Conservation (phyloP, 2,329 filamentous ascomycete species). For the Monilinia vaccinii-corymbosi region DNA sequence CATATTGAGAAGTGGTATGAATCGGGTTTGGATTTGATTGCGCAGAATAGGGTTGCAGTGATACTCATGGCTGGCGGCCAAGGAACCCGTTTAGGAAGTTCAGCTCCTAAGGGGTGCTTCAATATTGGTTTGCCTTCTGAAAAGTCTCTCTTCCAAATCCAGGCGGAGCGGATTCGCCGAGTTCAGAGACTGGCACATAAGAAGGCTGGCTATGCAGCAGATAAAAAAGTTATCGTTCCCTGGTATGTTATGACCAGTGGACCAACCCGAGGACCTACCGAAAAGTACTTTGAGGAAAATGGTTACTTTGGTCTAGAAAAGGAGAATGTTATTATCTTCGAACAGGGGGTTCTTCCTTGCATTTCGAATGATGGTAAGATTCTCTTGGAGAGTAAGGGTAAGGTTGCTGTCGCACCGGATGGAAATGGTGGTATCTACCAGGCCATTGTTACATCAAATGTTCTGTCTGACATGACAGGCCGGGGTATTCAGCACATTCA, state of each 20-base stretch:
- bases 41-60: slow-evolving; percentile 65
- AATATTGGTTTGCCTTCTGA: slow-evolving; percentile 87
- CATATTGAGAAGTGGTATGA: slow-evolving; percentile 82
- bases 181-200: slow-evolving; percentile 72
- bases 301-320: slow-evolving; percentile 82
- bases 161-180: slow-evolving; percentile 87
- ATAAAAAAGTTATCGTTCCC: slow-evolving; percentile 59
- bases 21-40: slow-evolving; percentile 54
- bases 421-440: slow-evolving; percentile 97
- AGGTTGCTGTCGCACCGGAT: slow-evolving; percentile 88
- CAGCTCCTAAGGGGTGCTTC: slow-evolving; percentile 93
- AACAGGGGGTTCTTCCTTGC: slow-evolving; percentile 93
- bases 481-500: slow-evolving; percentile 92
- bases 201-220: slow-evolving; percentile 48
- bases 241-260: slow-evolving; percentile 99
- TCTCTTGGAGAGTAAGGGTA: slow-evolving; percentile 79
- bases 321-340: slow-evolving; percentile 85
- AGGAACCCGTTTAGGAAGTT: slow-evolving; percentile 88
- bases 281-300: slow-evolving; percentile 84
- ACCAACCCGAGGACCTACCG: slow-evolving; percentile 83
- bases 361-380: slow-evolving; percentile 98
- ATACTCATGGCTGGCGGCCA: slow-evolving; percentile 97
- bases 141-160: slow-evolving; percentile 96
- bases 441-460: slow-evolving; percentile 70
- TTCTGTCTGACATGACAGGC: slow-evolving; percentile 78